phyloP scores from a whole-genome alignment of 306 rosid species.

The Cicer pinnatifidum region DNA sequence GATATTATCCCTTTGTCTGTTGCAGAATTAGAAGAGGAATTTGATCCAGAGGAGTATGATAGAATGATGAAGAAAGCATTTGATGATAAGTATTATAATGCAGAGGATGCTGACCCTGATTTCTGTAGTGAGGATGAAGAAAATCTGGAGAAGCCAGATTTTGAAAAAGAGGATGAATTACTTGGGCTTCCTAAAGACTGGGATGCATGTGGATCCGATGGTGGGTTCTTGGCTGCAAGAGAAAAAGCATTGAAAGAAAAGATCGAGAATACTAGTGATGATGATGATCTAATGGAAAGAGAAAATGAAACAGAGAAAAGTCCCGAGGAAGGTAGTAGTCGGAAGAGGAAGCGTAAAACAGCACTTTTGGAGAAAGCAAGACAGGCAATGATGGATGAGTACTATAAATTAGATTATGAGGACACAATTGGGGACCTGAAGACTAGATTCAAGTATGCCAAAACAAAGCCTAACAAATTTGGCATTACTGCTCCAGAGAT shows the following conservation, averaged over 20 bases:
- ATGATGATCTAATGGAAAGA: constrained; percentile 42
- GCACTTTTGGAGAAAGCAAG: constrained; percentile 87
- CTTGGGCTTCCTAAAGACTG: constrained; percentile 83
- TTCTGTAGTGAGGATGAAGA: constrained; percentile 57
- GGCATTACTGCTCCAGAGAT: constrained; percentile 70
- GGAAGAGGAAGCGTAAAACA: constrained; percentile 73
- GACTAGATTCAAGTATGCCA: constrained; percentile 89
- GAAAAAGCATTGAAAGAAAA: constrained; percentile 59
- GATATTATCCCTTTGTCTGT: constrained; percentile 59
- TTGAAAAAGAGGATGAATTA: constrained; percentile 81
- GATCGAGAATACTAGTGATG: constrained; percentile 48
- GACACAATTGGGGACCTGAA: constrained; percentile 87
- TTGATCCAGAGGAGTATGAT: constrained; percentile 85
- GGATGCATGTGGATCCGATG: constrained; percentile 58
- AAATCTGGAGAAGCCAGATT: constrained; percentile 78
- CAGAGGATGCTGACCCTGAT: constrained; percentile 64
- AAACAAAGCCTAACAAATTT: constrained; percentile 67
- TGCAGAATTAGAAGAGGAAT: constrained; percentile 77
- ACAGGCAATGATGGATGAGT: constrained; percentile 87
- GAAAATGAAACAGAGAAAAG: constrained; percentile 41
- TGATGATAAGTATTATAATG: constrained; percentile 68
- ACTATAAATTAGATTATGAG: constrained; percentile 84
- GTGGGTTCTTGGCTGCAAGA: constrained; percentile 75
- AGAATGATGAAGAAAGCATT: constrained; percentile 81
- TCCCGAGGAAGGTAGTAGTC: constrained; percentile 58